Evolutionary conservation across 371 early-diverging fungal genomes (phyloP).

Genomic region (Mucor piriformis): DNA sequence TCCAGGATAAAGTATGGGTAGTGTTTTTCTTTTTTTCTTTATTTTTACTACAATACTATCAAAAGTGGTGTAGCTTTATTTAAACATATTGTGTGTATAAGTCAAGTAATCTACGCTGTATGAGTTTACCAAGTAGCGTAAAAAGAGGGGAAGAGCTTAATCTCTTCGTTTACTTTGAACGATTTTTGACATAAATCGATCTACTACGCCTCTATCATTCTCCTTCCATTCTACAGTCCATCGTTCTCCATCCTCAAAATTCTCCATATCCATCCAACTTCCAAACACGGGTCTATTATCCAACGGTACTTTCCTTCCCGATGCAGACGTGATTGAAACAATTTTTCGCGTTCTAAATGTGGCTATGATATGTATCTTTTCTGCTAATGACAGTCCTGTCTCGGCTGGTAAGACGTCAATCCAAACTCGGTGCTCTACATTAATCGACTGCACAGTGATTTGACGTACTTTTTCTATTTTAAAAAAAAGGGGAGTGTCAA

Average conservation of each 20-base stretch:
- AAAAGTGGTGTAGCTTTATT: no score
- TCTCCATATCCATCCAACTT: conserved; percentile 48
- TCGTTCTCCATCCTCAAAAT: conserved; percentile 45
- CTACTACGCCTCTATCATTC: conserved; percentile 41
- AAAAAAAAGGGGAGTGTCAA: background rate
- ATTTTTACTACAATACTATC: no score
- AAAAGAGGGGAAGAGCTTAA: no score
- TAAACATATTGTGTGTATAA: no score
- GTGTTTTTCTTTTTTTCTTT: no score
- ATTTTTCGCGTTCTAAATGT: conserved; percentile 53
- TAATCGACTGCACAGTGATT: conserved; percentile 54
- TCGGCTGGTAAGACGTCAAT: conserved; percentile 50
- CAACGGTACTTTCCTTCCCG: conserved; percentile 44
- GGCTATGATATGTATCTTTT: conserved; percentile 51
- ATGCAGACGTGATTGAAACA: conserved; percentile 41
- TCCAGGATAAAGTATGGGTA: no score
- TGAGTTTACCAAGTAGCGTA: no score
- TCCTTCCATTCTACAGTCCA: conserved; percentile 50
- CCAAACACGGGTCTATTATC: conserved; percentile 39
- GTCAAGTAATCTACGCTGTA: no score
- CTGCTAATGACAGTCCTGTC: conserved; percentile 47
- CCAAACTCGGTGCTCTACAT: conserved; percentile 51
- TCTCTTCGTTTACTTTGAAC: conserved; percentile 30
- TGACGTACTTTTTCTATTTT: conserved; percentile 36
- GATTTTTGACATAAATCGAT: conserved; percentile 37